Base-by-base conservation (phyloP, 257 asterid species). In the Scutellaria baicalensis region DNA sequence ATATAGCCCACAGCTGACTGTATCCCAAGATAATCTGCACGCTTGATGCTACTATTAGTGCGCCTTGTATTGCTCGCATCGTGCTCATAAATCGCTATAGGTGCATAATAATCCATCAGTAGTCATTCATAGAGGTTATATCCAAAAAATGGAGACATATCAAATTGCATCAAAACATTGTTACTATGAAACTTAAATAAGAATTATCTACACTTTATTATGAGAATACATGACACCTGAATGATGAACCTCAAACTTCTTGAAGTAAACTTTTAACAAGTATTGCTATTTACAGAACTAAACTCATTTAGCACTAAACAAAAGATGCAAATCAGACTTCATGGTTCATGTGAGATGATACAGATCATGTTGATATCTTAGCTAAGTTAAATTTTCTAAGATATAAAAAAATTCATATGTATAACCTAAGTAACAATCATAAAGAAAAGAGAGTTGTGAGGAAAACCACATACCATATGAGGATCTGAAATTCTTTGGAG, bases 1-100 rank as follows among this genome's bases (percentile, higher is more conserved):
- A 93, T 59, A 93, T 91, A 72, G 96, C 97, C 99, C 99, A 93
- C 9, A 91, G 89, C 84, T 93, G 99, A 81, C 99, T 91, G 57
- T 82, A 93, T 3, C 97, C 96, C 89, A 93, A 71, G 64, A 93
- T 87, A 64, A 93, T 93, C 88, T 93, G 97, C 79, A 93, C 89
- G 49, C 99, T 93, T 10, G 99, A 93, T 58, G 99, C 97, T 45
- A 93, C 96, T 9, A 93, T 93, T 17, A 93, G 73, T 18, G 97
- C 95, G 50, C 99, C 99, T 78, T 93, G 99, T 38, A 85, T 91
- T 11, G 99, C 97, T 73, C 94, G 51, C 96, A 93, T 91, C 4
- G 96, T 87, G 74, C 43, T 81, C 70, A 87, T 54, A 80, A 93
- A 93, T 76, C 97, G 86, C 99, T 93, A 72, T 23, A 83, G 14